A percentile compares a stretch with the other conserved stretches of the same genome.
Evolutionary conservation across 202 grass and related monocot genomes (phyloP).

Genomic region (Dendrocalamus latiflorus): DNA sequence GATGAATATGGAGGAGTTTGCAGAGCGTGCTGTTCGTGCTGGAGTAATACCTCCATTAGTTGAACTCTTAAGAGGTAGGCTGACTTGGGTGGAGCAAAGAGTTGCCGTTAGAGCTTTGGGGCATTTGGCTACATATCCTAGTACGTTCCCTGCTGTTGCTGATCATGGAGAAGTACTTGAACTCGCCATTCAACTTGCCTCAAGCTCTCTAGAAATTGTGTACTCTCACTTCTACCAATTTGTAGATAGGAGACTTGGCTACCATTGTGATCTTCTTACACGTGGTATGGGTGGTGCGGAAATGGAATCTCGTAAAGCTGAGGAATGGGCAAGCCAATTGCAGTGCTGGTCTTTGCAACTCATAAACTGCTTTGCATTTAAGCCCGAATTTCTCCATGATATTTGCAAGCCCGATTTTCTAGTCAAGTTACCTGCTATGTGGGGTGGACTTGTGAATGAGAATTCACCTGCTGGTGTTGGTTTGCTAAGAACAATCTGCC

Average conservation of each 20-base stretch:
- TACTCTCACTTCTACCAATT: conserved; percentile 97
- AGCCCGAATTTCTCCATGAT: conserved; percentile 87
- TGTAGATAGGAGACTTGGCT: conserved; percentile 77
- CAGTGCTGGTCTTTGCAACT: conserved; percentile 99
- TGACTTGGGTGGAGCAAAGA: conserved; percentile 99
- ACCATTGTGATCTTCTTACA: conserved; percentile 95
- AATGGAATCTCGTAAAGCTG: conserved; percentile 97
- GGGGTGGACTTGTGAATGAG: conserved; percentile 98
- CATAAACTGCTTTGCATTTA: conserved; percentile 98
- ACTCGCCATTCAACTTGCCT: conserved; percentile 89
- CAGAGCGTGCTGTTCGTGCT: conserved; percentile 81
- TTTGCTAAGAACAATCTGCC: conserved; percentile 90
- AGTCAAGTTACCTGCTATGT: conserved; percentile 89
- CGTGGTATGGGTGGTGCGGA: conserved; percentile 96
- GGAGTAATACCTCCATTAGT: conserved; percentile 90
- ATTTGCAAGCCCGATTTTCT: conserved; percentile 93
- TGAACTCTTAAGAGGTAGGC: conserved; percentile 86
- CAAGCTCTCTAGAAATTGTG: conserved; percentile 92
- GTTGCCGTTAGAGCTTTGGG: conserved; percentile 93
- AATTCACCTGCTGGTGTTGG: conserved; percentile 96
- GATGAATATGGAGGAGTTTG: conserved; percentile 99
- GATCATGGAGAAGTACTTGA: conserved; percentile 94
- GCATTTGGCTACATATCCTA: conserved; percentile 94
- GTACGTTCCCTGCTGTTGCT: conserved; percentile 77
- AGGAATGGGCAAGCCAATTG: conserved; percentile 98